A percentile compares a stretch with the other conserved stretches of the same genome.
Conservation (phyloP, 441 rosid genomes). For the Populus hybrid region DNA sequence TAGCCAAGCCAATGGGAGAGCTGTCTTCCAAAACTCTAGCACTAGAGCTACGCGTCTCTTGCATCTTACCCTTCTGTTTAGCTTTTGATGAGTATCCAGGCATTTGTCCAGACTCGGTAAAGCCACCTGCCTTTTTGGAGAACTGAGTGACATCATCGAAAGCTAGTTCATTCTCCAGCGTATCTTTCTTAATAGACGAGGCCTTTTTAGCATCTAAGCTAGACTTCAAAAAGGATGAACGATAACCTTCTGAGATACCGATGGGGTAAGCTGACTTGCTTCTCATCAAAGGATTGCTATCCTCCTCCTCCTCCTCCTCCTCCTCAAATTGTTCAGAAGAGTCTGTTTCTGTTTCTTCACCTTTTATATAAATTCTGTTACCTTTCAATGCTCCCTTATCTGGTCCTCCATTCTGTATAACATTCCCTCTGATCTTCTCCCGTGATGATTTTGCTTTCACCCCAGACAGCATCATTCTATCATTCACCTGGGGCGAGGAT, state of each 20-base stretch:
- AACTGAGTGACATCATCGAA: slow-evolving; percentile 38
- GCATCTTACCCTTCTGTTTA: slow-evolving; percentile 73
- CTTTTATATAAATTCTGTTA: slow-evolving; percentile 35
- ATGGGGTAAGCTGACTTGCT: slow-evolving; percentile 47
- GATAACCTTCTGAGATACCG: slow-evolving; percentile 42
- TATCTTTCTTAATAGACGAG: slow-evolving; percentile 41
- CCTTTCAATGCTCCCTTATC: slow-evolving; percentile 43
- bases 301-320: slow-evolving; percentile 35
- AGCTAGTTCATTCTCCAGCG: slow-evolving; percentile 36
- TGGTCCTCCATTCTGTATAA: slow-evolving; percentile 49
- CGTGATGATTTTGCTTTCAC: slow-evolving; percentile 47
- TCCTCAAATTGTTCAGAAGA: slow-evolving; percentile 65
- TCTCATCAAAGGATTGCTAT: slow-evolving; percentile 43
- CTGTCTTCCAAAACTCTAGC: slow-evolving; percentile 39
- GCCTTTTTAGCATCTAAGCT: slow-evolving; percentile 41
- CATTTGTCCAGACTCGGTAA: slow-evolving; percentile 39
- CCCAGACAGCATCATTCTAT: slow-evolving; percentile 59
- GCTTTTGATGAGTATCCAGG: slow-evolving; percentile 49
- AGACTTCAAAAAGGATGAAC: slow-evolving; percentile 6
- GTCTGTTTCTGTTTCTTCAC: slow-evolving; percentile 87
- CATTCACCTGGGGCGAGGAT: slow-evolving; percentile 54
- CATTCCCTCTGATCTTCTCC: slow-evolving; percentile 58
- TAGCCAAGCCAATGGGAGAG: slow-evolving; percentile 31
- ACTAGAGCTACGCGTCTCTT: slow-evolving; percentile 42
- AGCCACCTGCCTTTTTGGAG: slow-evolving; percentile 34